Conservation (phyloP, 495 filamentous ascomycete genomes). For the Talaromyces thailandensis region DNA sequence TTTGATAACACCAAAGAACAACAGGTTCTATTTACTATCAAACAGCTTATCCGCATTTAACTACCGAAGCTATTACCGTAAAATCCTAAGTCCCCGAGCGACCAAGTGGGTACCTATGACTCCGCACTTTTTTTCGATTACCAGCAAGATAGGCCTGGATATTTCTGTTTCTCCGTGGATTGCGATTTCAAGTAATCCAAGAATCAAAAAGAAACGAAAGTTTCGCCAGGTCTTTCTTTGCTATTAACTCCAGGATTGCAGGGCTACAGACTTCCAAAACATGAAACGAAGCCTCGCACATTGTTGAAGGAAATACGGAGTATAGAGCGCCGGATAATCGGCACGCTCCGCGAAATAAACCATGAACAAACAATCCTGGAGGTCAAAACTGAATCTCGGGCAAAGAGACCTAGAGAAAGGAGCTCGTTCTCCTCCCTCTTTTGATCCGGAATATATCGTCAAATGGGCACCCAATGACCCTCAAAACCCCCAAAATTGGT, state of each 20-base stretch:
- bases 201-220: neutral
- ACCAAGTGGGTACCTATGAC: neutral
- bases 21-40: too few species aligned
- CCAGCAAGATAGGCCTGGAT: neutral
- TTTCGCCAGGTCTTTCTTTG: neutral
- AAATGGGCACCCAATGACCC: conserved; percentile 13
- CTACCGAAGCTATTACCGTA: too few species aligned
- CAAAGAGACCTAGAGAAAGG: neutral
- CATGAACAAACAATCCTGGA: neutral
- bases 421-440: neutral
- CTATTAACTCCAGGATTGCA: neutral
- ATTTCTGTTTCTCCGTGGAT: neutral
- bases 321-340: neutral
- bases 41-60: too few species aligned
- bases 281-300: neutral
- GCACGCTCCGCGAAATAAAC: neutral
- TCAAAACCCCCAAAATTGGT: conserved; percentile 41
- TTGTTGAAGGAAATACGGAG: neutral
- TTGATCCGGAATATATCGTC: conserved; percentile 3
- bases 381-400: neutral
- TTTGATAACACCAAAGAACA: too few species aligned
- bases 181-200: neutral
- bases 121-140: neutral
- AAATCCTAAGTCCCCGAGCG: neutral
- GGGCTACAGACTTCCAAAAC: neutral